phyloP scores from a whole-genome alignment of 2,329 filamentous ascomycete genomes.

The Pyricularia sp. region DNA sequence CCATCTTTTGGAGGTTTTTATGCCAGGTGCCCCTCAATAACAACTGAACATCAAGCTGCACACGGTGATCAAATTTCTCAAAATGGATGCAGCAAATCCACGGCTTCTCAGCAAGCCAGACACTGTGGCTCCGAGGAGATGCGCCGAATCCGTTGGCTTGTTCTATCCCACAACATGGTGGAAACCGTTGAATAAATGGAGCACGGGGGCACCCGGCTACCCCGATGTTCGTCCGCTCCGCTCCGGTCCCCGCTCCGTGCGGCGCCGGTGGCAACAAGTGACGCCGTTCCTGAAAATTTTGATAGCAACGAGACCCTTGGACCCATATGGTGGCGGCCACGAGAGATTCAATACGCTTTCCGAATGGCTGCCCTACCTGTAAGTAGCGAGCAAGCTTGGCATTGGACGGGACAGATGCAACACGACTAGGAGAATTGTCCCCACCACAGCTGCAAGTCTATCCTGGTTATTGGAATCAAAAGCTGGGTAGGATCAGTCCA shows the following conservation, averaged over 20 bases:
- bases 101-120: background rate
- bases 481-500: background rate
- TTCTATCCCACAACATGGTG: background rate
- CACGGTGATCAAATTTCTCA: background rate
- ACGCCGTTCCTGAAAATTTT: background rate
- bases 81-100: background rate
- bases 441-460: background rate
- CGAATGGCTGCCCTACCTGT: background rate
- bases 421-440: background rate
- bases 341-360: background rate
- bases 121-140: background rate
- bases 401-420: background rate
- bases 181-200: background rate
- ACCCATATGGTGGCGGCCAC: background rate
- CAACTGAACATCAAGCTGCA: background rate
- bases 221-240: background rate
- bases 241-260: background rate
- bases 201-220: background rate
- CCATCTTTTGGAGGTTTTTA: too few relatives aligned
- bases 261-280: background rate
- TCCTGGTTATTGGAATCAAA: background rate
- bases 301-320: background rate
- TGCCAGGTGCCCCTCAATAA: too few relatives aligned
- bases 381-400: background rate
- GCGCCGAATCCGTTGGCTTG: too few relatives aligned